Conservation (phyloP, 1,284 basidiomycete species). For the Entoloma clypeatum region DNA sequence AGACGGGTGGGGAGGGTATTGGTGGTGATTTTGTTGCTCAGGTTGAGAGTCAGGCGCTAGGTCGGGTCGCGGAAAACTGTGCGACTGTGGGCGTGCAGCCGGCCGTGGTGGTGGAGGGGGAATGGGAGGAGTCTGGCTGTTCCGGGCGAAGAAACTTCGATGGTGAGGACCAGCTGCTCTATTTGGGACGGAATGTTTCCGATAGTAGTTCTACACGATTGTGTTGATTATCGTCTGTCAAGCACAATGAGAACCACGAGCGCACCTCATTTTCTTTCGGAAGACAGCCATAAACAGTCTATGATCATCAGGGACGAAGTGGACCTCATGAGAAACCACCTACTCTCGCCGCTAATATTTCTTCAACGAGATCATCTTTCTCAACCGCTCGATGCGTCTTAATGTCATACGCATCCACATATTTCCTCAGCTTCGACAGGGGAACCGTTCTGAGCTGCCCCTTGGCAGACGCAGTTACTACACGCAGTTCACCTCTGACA, state of each 20-base stretch:
- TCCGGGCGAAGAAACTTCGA: constrained; percentile 52
- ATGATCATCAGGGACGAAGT: constrained; percentile 4
- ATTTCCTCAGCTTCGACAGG: constrained; percentile 60
- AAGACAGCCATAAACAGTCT: constrained; percentile 56
- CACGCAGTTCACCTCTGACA: constrained; percentile 11
- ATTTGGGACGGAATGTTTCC: constrained; percentile 62
- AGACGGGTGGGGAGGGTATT: constrained; percentile 40
- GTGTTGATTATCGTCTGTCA: background rate
- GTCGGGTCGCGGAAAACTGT: constrained; percentile 41
- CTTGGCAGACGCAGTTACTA: constrained; percentile 66
- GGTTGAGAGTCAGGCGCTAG: constrained; percentile 35
- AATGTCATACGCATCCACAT: constrained; percentile 67
- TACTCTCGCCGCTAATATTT: constrained; percentile 55
- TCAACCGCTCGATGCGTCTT: constrained; percentile 59
- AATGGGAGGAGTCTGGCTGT: constrained; percentile 27
- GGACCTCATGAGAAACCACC: constrained; percentile 18
- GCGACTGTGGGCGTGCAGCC: constrained; percentile 18
- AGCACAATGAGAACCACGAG: constrained; percentile 1
- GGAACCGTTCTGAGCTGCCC: constrained; percentile 50
- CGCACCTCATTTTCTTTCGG: constrained; percentile 49
- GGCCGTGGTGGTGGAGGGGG: constrained; percentile 29
- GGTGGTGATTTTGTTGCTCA: constrained; percentile 17
- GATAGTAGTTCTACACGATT: constrained; percentile 48
- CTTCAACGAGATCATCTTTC: constrained; percentile 72
- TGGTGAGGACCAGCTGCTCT: constrained; percentile 38